Evolutionary conservation across 192 early-diverging fungal species (phyloP), one percentile per base, ranked within the genome.

Genomic region (Dissophora globulifera): DNA sequence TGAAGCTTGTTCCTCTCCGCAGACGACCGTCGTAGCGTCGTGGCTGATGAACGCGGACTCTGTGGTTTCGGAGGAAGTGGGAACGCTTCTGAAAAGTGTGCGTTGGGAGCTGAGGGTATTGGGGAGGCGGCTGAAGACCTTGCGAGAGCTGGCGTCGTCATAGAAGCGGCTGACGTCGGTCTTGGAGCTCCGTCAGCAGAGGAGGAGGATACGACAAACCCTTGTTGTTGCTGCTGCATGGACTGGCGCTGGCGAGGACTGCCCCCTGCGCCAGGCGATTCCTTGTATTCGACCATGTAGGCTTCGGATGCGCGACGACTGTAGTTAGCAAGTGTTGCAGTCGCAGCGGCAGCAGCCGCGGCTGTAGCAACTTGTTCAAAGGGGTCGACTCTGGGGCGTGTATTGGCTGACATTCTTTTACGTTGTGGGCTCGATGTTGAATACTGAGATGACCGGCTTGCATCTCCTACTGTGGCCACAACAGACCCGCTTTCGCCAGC

Each of bases 41-140:
- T 19, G 4, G 47, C 3, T 25, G 59, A 6, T 4, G 48, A 35
- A 13, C 35, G 35, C 7, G 35, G 35, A 38, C 13, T 38, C 35
- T 38, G 6, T 38, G 13, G 35, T 13, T 38, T 56, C 16, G 65
- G 65, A 4, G 65, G 65, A 33, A 67, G 16, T 0, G 65, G 65
- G 47, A 67, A 67, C 1, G 20, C 30, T 10, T 51, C 65, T 40
- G 35, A n/a, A 17, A 67, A 67, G 0, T 20, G 22, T 2, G 47
- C 45, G 11, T 67, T 38, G 2, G 41, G 23, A 2, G 43, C 62
- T 45, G 62, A 52, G 2, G 38, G 38, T 10, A 12, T 6, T 19
- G 25, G 29, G 7, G 53, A 53, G 6, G 52, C 2, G n/a, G n/a
- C n/a, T n/a, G 20, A 48, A 31, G 19, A 2, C 0, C 19, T 27